Evolutionary conservation across 2,329 filamentous ascomycete genomes (phyloP).

Genomic region (Cladosporium oxysporum): DNA sequence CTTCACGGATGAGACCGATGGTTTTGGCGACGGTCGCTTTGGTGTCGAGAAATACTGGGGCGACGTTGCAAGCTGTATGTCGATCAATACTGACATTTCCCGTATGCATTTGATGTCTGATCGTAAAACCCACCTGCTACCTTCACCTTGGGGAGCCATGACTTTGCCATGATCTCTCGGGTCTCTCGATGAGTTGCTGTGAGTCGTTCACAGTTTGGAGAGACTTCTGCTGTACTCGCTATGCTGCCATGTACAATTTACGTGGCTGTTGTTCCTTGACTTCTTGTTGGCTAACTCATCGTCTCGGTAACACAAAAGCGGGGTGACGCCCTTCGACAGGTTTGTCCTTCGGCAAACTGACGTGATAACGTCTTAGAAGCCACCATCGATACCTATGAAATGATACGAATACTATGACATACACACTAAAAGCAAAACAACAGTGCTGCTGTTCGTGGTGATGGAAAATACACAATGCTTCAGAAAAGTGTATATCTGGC

Average conservation of each 20-base stretch:
- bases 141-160: slow-evolving; percentile 30
- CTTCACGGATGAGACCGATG: slow-evolving; percentile 48
- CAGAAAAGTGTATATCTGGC: background rate
- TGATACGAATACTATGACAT: background rate
- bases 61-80: slow-evolving; percentile 32
- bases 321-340: background rate
- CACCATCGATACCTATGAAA: background rate
- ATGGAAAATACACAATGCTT: background rate
- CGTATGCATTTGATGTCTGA: background rate
- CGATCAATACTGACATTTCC: background rate
- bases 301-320: background rate
- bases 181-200: background rate
- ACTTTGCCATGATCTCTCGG: background rate
- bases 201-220: too few relatives aligned
- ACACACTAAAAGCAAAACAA: too few relatives aligned
- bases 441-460: background rate
- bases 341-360: background rate
- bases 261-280: background rate
- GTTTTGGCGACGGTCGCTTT: slow-evolving; percentile 50
- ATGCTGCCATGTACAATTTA: background rate
- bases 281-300: background rate
- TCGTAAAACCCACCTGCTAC: slow-evolving; percentile 25
- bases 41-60: slow-evolving; percentile 52
- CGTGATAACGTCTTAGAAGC: background rate
- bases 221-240: background rate